These are phyloP conservation scores for Spirogloea muscicola DNA, from an alignment of 139 green algal genomes.

Conservation along the genomic window DNA sequence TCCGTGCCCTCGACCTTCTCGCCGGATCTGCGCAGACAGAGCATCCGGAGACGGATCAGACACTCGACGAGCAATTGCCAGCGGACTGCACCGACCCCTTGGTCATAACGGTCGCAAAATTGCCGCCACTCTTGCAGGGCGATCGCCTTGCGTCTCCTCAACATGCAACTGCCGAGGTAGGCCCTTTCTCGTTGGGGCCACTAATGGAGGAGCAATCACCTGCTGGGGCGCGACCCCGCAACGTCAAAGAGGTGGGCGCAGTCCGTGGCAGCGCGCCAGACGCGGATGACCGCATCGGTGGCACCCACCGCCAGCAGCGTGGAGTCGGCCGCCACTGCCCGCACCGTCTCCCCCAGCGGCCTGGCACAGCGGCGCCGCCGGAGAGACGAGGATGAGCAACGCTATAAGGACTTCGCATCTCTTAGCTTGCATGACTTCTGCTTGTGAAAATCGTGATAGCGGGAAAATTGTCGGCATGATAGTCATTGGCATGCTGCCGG, in stretches of 20 bases:
- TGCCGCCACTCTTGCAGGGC: not conserved
- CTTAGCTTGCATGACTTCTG: not conserved
- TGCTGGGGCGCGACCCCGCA: not conserved
- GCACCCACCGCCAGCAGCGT: slow-evolving; percentile 12
- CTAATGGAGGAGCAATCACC: not conserved
- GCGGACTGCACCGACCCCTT: not conserved
- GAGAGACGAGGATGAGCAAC: not conserved
- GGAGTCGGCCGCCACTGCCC: slow-evolving; percentile 14
- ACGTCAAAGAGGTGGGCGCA: slow-evolving; percentile 39
- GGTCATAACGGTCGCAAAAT: not conserved
- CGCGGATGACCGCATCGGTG: slow-evolving; percentile 14
- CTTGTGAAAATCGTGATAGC: too few relatives aligned
- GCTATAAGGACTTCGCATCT: not conserved
- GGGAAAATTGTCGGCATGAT: too few relatives aligned
- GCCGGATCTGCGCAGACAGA: not conserved
- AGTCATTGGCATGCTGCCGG: too few relatives aligned
- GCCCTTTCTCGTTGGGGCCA: not conserved
- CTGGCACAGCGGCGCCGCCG: slow-evolving; percentile 20
- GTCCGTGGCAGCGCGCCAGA: slow-evolving; percentile 9
- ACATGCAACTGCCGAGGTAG: not conserved
- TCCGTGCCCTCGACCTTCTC: not conserved
- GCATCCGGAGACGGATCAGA: not conserved
- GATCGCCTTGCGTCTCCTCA: not conserved
- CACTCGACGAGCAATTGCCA: not conserved
- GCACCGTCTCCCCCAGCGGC: slow-evolving; percentile 30